Conservation (phyloP, 192 early-diverging fungal genomes). For the Backusella morwellensis region DNA sequence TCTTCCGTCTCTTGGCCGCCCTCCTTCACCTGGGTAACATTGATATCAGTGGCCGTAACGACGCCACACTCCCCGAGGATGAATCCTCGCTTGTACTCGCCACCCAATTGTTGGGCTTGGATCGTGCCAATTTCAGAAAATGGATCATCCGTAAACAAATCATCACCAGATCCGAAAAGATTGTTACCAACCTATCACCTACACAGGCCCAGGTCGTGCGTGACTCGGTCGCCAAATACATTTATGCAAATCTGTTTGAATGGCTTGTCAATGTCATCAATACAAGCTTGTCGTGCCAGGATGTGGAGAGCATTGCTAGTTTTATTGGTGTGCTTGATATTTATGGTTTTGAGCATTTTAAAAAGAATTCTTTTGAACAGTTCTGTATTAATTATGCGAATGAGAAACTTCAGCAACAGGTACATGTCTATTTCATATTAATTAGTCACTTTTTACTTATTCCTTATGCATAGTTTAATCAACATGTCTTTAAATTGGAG, state of each 20-base stretch:
- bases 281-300: slow-evolving; percentile 65
- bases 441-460: neutral
- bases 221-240: slow-evolving; percentile 96
- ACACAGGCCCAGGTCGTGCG: slow-evolving; percentile 77
- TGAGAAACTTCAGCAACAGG: slow-evolving; percentile 96
- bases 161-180: slow-evolving; percentile 90
- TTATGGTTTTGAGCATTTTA: slow-evolving; percentile 99
- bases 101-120: slow-evolving; percentile 76
- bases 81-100: slow-evolving; percentile 71
- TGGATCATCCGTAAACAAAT: slow-evolving; percentile 98
- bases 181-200: slow-evolving; percentile 76
- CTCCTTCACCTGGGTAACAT: slow-evolving; percentile 97
- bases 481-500: slow-evolving; percentile 98
- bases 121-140: slow-evolving; percentile 80
- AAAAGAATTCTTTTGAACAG: slow-evolving; percentile 99
- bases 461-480: slow-evolving; percentile 77
- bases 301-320: slow-evolving; percentile 32
- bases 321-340: slow-evolving; percentile 99
- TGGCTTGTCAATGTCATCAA: slow-evolving; percentile 96
- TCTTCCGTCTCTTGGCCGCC: slow-evolving; percentile 90
- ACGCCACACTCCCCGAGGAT: slow-evolving; percentile 74
- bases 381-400: slow-evolving; percentile 98
- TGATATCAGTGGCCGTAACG: slow-evolving; percentile 67
- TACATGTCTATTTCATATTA: neutral
- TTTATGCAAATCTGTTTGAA: slow-evolving; percentile 95